Evolutionary conservation across 2,329 filamentous ascomycete genomes (phyloP).

Genomic region (Fusarium brevicatenulatum): DNA sequence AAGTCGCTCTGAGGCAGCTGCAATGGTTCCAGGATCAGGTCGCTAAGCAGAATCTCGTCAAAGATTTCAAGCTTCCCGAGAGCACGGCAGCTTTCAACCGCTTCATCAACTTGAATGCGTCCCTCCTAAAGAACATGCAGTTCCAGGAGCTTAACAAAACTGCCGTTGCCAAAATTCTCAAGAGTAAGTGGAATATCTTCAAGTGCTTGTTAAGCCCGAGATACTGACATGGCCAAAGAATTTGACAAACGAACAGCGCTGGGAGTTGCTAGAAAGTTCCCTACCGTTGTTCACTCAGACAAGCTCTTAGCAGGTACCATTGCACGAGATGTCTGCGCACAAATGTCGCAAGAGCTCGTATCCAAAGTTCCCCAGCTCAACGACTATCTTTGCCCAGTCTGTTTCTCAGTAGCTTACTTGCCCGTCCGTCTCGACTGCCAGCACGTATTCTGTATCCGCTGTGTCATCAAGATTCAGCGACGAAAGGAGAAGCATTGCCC

Average conservation of each 20-base stretch:
- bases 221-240: conserved; percentile 62
- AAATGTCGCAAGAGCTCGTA: conserved; percentile 78
- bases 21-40: conserved; percentile 78
- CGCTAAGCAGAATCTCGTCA: conserved; percentile 65
- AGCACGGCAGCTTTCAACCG: conserved; percentile 72
- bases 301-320: conserved; percentile 73
- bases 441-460: conserved; percentile 86
- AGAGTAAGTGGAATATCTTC: conserved; percentile 67
- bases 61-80: conserved; percentile 71
- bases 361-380: conserved; percentile 82
- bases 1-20: conserved; percentile 73
- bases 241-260: conserved; percentile 88
- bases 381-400: conserved; percentile 85
- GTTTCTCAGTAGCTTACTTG: conserved; percentile 81
- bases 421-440: conserved; percentile 80
- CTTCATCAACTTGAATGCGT: conserved; percentile 78
- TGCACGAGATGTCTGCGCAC: conserved; percentile 78
- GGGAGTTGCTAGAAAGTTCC: conserved; percentile 72
- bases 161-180: conserved; percentile 84
- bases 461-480: conserved; percentile 82
- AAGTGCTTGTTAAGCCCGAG: background rate
- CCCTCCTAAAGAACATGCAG: conserved; percentile 80
- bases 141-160: conserved; percentile 87
- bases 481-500: conserved; percentile 76
- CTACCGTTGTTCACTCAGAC: conserved; percentile 66